These are phyloP conservation scores for Eucalyptus leucophloia DNA, from an alignment of 345 rosid species.

Conservation along the genomic window DNA sequence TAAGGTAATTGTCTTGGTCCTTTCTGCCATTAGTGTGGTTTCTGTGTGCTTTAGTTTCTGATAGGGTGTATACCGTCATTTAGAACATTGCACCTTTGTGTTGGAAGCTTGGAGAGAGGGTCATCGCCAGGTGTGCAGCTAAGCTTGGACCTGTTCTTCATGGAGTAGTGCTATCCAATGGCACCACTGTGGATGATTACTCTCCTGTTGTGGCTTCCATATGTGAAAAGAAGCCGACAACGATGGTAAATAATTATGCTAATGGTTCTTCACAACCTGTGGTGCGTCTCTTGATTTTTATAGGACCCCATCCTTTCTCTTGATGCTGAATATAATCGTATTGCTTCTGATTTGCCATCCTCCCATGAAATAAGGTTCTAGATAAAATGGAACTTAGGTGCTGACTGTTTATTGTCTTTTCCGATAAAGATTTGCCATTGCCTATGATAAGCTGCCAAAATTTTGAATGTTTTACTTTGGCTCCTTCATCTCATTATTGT, in stretches of 20 bases:
- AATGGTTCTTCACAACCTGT: conserved; percentile 11
- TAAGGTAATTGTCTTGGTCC: conserved; percentile 26
- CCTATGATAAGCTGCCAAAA: neutral
- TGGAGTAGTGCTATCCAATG: conserved; percentile 29
- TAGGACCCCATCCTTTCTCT: neutral
- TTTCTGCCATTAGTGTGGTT: neutral
- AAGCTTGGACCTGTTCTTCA: conserved; percentile 46
- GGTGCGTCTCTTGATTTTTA: conserved; percentile 25
- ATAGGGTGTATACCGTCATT: neutral
- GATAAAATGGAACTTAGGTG: neutral
- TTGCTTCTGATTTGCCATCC: neutral
- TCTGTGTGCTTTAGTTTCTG: neutral
- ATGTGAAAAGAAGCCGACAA: conserved; percentile 18
- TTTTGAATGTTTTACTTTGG: neutral
- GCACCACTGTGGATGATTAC: conserved; percentile 39
- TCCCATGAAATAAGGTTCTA: neutral
- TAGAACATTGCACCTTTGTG: conserved; percentile 45
- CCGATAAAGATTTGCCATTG: neutral
- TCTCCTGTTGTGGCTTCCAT: conserved; percentile 39
- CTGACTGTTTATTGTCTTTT: neutral
- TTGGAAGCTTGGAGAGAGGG: conserved; percentile 42
- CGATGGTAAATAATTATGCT: conserved; percentile 1
- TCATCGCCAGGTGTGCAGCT: conserved; percentile 36
- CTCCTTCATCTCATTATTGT: neutral
- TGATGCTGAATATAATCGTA: neutral